Conservation (phyloP, 2,329 filamentous ascomycete species). For the Pyrenophora seminiperda region DNA sequence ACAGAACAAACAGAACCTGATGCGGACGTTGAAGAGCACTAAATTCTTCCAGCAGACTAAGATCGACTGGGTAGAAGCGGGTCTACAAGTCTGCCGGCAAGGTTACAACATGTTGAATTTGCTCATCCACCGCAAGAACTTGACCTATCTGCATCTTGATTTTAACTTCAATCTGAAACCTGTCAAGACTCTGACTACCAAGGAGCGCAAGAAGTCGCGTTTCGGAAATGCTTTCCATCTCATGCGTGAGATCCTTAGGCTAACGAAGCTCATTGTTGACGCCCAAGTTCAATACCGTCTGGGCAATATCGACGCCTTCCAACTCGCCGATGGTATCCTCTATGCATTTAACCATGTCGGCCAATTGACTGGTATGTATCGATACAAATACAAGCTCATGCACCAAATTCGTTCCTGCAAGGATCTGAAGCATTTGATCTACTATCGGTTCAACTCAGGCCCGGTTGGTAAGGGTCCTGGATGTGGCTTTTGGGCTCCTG, state of each 20-base stretch:
- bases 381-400: conserved; percentile 99
- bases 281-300: conserved; percentile 97
- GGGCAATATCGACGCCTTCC: conserved; percentile 98
- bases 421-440: conserved; percentile 97
- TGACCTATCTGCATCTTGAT: conserved; percentile 96
- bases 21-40: conserved; percentile 88
- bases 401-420: conserved; percentile 99
- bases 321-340: conserved; percentile 96
- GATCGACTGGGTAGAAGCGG: conserved; percentile 99
- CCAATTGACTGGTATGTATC: conserved; percentile 98
- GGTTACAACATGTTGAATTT: conserved; percentile 99
- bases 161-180: conserved; percentile 99
- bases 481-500: conserved; percentile 98
- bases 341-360: conserved; percentile 99
- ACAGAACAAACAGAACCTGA: conserved; percentile 89
- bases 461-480: conserved; percentile 96
- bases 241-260: conserved; percentile 94
- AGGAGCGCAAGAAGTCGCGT: conserved; percentile 98
- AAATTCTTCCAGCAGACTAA: conserved; percentile 99
- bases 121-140: conserved; percentile 95
- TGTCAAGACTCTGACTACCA: conserved; percentile 97
- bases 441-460: conserved; percentile 97
- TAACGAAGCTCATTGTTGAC: conserved; percentile 98
- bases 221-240: conserved; percentile 99
- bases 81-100: conserved; percentile 95